Evolutionary conservation across 495 filamentous ascomycete genomes (phyloP), one percentile per base, ranked within the genome.

Genomic region (Penicillium odoratum): DNA sequence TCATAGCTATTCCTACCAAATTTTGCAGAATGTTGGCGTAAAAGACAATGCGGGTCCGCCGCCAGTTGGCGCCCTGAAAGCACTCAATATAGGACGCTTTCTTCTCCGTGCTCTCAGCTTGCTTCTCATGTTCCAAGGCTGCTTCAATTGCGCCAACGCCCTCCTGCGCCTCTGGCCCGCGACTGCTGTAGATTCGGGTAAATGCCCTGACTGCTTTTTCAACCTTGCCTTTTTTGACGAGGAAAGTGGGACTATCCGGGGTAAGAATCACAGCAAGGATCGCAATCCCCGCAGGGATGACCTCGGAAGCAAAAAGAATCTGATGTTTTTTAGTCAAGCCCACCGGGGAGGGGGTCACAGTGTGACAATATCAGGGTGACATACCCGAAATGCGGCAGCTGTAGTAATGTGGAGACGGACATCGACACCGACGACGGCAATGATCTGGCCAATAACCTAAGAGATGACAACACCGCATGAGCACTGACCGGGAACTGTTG

Each of bases 41-140:
- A 21, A 69, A 48, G 3, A 66, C 60, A 36, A 72, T 68, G n/a
- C 69, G 54, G 6, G 69, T 72, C 36, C 69, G 69, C 10, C 69
- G 69, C 56, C 60, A 63, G 55, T 72, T 66, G 5, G 56, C 57
- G 28, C 65, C 58, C 6, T 56, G 56, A 57, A 72, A 72, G 46
- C 62, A 67, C 8, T 72, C 69, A 3, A 58, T 16, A 25, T 25
- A 45, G 16, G 8, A 8, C 7, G 43, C 16, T 0, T 1, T 7
- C 6, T 45, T 18, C 5, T 25, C 43, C 16, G 9, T 45, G 26
- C 1, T 7, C 16, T 45, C 16, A 7, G 18, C 18, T 11, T 45
- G 16, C 4, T 18, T 25, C 43, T 45, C 43, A 26, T 45, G 43
- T 18, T 45, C 43, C 7, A 45, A 11, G 25, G 43, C 9, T 10